Evolutionary conservation across 176 grass and related monocot species (phyloP), one percentile per base, ranked within the genome.

Genomic region (Thinopyrum elongatum): DNA sequence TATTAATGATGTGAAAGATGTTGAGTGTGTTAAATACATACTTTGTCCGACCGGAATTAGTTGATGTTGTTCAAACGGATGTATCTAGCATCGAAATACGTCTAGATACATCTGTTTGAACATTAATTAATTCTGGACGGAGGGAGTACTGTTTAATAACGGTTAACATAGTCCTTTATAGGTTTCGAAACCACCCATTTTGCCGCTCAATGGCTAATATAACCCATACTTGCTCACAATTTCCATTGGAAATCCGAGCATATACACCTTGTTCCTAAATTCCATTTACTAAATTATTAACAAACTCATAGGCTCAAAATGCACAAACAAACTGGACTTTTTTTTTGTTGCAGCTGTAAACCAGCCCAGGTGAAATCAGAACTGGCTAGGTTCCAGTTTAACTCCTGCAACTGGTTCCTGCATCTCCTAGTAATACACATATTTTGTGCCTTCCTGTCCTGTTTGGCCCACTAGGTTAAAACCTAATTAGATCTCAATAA

Each of bases 401-500:
- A 35, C 22, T 33, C 47, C 12, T 33, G 5, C 29, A 68, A 51
- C 5, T 6, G 27, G 17, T 47, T 65, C 79, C 28, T 70, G 23
- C 15, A 67, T 25, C 47, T 62, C 21, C 30, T 59, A 35, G 23
- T 79, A 62, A 10, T 57, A 36, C 65, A 57, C 70, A 17, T 13
- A 57, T 82, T 36, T 49, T 82, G 31, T 70, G 6, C 14, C 22
- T 36, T 9, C 65, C 66, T 70, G 46, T 53, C 22, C 30, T 36
- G 70, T 30, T 35, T 82, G 44, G 12, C 10, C 14, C 25, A 70
- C 21, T 82, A 82, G 47, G 31, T 55, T 82, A 29, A 69, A 70
- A 82, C 76, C 30, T 81, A 62, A 79, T 84, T 35, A 12, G 34
- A n/a, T 75, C 46, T 47, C 11, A 76, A 36, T 47, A 67, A 65